phyloP scores from a whole-genome alignment of 305 asterid genomes.

The Solanum aculeatissimum region DNA sequence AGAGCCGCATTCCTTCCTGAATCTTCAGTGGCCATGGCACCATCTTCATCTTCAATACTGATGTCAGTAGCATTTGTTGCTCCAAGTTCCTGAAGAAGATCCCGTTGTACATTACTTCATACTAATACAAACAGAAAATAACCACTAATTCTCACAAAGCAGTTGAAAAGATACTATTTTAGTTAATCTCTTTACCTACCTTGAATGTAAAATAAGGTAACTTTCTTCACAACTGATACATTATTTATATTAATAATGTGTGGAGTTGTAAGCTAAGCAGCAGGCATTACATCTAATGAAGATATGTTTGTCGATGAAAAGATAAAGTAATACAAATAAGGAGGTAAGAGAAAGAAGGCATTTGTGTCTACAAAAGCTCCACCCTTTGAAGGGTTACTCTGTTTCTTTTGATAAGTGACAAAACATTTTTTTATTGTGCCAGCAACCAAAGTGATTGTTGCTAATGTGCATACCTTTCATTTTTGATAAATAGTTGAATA shows the following conservation, averaged over 20 bases:
- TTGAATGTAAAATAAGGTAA: background rate
- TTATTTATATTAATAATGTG: background rate
- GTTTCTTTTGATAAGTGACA: background rate
- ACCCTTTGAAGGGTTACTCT: background rate
- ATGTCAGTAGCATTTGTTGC: slow-evolving; percentile 31
- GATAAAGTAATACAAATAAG: background rate
- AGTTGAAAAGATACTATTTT: background rate
- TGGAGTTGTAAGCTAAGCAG: background rate
- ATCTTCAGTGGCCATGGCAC: slow-evolving; percentile 30
- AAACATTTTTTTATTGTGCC: background rate
- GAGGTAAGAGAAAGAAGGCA: background rate
- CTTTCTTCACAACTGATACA: background rate
- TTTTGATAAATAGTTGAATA: background rate
- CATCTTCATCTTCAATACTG: slow-evolving; percentile 39
- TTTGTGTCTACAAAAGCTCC: background rate
- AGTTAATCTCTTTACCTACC: background rate
- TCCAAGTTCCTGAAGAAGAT: slow-evolving; percentile 34
- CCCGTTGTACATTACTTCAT: background rate
- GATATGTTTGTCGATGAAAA: background rate
- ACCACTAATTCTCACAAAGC: background rate
- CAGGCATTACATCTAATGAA: background rate
- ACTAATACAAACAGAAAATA: background rate
- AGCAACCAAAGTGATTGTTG: background rate
- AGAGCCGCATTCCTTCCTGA: slow-evolving; percentile 70
- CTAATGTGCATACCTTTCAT: background rate